phyloP scores from a whole-genome alignment of 2,329 filamentous ascomycete genomes.

The Hymenoscyphus albidus region DNA sequence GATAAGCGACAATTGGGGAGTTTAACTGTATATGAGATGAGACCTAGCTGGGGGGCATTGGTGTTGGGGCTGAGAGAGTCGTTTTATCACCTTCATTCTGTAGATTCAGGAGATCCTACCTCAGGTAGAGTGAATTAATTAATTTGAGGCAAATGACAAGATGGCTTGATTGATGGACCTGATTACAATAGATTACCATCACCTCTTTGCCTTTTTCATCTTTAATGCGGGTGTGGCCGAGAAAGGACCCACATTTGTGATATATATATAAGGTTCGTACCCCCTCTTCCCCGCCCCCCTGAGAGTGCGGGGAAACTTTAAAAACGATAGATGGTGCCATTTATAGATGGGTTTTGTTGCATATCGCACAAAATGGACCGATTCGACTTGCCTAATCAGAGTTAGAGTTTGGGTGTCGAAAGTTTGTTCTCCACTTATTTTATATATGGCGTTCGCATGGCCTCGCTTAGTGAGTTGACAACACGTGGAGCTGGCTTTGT shows the following conservation, averaged over 20 bases:
- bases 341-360: background rate
- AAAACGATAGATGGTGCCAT: background rate
- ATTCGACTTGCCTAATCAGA: too few relatives aligned
- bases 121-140: background rate
- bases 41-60: background rate
- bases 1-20: background rate
- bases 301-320: background rate
- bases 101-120: background rate
- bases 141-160: background rate
- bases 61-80: background rate
- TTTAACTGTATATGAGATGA: slow-evolving; percentile 10
- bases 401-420: too few relatives aligned
- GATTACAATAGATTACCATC: too few relatives aligned
- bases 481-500: too few relatives aligned
- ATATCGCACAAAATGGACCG: background rate
- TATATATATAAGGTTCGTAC: too few relatives aligned
- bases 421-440: too few relatives aligned
- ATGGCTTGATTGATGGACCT: background rate
- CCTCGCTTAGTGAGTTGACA: too few relatives aligned
- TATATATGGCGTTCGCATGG: too few relatives aligned
- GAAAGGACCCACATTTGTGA: too few relatives aligned
- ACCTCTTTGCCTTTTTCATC: too few relatives aligned
- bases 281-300: too few relatives aligned
- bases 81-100: background rate
- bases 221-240: too few relatives aligned